phyloP scores from a whole-genome alignment of 129 eudicot species.

The Logfia minima region DNA sequence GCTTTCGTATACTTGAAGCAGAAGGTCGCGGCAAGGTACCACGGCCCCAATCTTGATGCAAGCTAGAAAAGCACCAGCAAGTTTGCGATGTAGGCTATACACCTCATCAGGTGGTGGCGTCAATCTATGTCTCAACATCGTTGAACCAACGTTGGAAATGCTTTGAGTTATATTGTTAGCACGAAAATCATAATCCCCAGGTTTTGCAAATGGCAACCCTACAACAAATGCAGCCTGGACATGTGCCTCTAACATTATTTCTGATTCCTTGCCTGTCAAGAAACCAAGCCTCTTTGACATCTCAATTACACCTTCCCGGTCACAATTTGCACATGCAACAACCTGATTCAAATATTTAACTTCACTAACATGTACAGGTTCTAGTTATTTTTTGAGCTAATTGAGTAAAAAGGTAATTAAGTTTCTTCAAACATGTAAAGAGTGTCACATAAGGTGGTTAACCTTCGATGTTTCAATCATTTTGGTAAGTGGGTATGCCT shows the following conservation, averaged over 20 bases:
- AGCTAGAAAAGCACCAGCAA: conserved; percentile 95
- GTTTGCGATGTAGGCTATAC: conserved; percentile 91
- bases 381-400: not conserved
- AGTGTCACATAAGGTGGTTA: too few relatives aligned
- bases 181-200: conserved; percentile 78
- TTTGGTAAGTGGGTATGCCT: too few relatives aligned
- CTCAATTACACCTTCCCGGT: conserved; percentile 64
- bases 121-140: conserved; percentile 87
- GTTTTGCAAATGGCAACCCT: conserved; percentile 80
- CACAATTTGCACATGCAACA: conserved; percentile 73
- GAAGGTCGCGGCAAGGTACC: conserved; percentile 80
- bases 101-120: conserved; percentile 99
- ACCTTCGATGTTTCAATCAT: too few relatives aligned
- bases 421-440: too few relatives aligned
- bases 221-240: conserved; percentile 91
- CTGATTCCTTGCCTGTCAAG: conserved; percentile 76
- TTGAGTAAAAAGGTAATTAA: not conserved
- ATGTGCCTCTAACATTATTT: conserved; percentile 88
- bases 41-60: conserved; percentile 91
- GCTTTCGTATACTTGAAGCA: conserved; percentile 61
- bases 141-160: conserved; percentile 76
- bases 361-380: not conserved
- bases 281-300: conserved; percentile 92
- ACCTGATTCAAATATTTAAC: conserved; percentile 48
- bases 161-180: conserved; percentile 76